Percentiles rank a stretch among this genome's conserved stretches.
These are phyloP conservation scores for Corynespora cassiicola DNA, from an alignment of 2,329 filamentous ascomycete genomes.

Conservation along the genomic window DNA sequence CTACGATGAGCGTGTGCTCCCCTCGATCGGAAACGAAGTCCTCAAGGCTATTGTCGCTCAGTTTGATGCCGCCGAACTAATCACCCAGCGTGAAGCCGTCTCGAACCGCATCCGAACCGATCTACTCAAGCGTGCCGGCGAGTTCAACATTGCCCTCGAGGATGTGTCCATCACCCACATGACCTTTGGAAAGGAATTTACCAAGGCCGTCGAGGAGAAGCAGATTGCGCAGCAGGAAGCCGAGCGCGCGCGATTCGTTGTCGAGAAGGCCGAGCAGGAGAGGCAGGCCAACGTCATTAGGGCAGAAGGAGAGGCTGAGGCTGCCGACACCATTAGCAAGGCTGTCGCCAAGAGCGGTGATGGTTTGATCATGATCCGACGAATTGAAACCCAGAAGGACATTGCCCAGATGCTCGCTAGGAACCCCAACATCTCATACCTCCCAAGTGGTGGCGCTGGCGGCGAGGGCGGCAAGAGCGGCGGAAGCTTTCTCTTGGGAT, in stretches of 20 bases:
- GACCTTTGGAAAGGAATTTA: slow-evolving; percentile 99
- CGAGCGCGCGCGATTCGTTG: slow-evolving; percentile 95
- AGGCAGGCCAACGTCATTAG: slow-evolving; percentile 98
- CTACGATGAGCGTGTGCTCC: slow-evolving; percentile 77
- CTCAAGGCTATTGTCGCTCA: slow-evolving; percentile 62
- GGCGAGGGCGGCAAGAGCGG: slow-evolving; percentile 65
- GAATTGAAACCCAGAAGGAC: slow-evolving; percentile 95
- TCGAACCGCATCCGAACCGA: slow-evolving; percentile 92
- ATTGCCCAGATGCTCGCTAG: slow-evolving; percentile 87
- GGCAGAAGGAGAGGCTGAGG: slow-evolving; percentile 96
- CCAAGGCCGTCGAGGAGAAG: slow-evolving; percentile 98
- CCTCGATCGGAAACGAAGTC: slow-evolving; percentile 62
- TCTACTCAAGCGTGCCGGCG: slow-evolving; percentile 86
- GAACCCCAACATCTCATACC: slow-evolving; percentile 96
- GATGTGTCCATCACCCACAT: slow-evolving; percentile 99
- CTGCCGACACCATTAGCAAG: slow-evolving; percentile 91
- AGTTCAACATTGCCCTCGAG: slow-evolving; percentile 99
- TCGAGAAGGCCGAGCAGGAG: slow-evolving; percentile 98
- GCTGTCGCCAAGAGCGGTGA: slow-evolving; percentile 93
- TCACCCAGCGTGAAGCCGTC: slow-evolving; percentile 97
- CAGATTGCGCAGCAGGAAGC: slow-evolving; percentile 99
- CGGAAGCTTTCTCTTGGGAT: slow-evolving; percentile 70
- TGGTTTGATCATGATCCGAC: slow-evolving; percentile 92
- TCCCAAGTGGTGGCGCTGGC: slow-evolving; percentile 72
- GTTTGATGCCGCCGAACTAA: slow-evolving; percentile 68